phyloP scores from a whole-genome alignment of 805 yeast genomes.

The Candida taoyuanica region DNA sequence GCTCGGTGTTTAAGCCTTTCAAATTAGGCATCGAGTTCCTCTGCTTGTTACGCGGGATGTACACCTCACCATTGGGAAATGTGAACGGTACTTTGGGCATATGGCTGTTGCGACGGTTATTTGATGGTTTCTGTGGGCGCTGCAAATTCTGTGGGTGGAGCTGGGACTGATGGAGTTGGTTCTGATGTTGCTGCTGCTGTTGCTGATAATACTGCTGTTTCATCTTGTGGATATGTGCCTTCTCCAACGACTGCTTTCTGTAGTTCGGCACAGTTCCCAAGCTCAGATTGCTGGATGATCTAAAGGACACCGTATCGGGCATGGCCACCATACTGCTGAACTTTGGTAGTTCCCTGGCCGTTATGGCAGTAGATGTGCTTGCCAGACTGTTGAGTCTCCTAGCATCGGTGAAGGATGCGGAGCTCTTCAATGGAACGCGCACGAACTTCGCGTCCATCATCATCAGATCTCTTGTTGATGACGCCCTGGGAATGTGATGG shows the following conservation, averaged over 20 bases:
- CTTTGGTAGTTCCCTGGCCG: background rate
- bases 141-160: conserved; percentile 7
- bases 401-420: conserved; percentile 4
- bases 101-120: conserved; percentile 12
- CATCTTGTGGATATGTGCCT: conserved; percentile 9
- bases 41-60: conserved; percentile 27
- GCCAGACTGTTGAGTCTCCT: background rate
- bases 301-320: background rate
- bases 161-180: background rate
- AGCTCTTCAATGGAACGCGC: conserved; percentile 5
- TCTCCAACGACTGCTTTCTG: conserved; percentile 11
- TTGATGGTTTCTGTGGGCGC: background rate
- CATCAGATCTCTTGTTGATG: conserved; percentile 23
- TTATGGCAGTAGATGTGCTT: background rate
- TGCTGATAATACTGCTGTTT: conserved; percentile 13
- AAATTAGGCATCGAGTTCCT: conserved; percentile 17
- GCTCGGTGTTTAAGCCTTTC: conserved; percentile 3
- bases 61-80: conserved; percentile 29
- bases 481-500: conserved; percentile 16
- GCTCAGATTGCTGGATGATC: background rate
- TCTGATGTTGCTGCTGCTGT: conserved; percentile 3
- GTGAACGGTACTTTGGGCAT: conserved; percentile 23
- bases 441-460: conserved; percentile 18
- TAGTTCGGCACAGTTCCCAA: conserved; percentile 1
- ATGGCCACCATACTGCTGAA: background rate